Conservation (phyloP, 106 monocot species). For the Apostasia shenzhenica region DNA sequence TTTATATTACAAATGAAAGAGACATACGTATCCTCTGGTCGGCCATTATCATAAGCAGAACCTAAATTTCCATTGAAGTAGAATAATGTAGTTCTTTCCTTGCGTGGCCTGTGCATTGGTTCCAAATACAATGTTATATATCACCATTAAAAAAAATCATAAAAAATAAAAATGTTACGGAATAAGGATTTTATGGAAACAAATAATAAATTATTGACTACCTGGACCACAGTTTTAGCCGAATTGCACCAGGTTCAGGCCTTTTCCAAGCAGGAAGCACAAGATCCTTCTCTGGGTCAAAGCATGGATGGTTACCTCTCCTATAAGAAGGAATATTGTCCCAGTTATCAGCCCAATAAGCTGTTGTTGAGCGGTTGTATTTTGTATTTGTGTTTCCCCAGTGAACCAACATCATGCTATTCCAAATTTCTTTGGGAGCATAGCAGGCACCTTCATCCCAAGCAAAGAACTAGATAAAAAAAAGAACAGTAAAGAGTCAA, state of each 20-base stretch:
- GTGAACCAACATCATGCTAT: conserved; percentile 96
- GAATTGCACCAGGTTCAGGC: conserved; percentile 55
- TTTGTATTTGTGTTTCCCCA: conserved; percentile 99
- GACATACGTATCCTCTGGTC: conserved; percentile 80
- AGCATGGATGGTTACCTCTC: conserved; percentile 91
- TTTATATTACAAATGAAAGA: neutral
- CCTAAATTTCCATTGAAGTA: conserved; percentile 98
- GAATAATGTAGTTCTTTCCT: conserved; percentile 65
- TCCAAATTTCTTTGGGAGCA: conserved; percentile 97
- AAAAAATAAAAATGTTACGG: neutral
- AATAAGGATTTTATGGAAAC: neutral
- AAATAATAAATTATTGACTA: conserved; percentile 4
- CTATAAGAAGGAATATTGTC: conserved; percentile 48
- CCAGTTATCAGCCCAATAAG: conserved; percentile 84
- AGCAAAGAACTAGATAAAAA: conserved; percentile 69
- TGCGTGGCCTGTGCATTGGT: conserved; percentile 35
- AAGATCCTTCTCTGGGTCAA: conserved; percentile 90
- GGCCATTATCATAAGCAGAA: conserved; percentile 69
- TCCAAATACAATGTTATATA: neutral
- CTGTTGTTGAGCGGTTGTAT: conserved; percentile 89
- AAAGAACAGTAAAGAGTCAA: conserved; percentile 5
- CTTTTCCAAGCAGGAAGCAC: conserved; percentile 93
- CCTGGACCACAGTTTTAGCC: conserved; percentile 76
- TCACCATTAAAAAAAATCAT: neutral
- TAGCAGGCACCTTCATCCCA: conserved; percentile 99